Conservation (phyloP, 2,329 filamentous ascomycete species). For the Stagonosporopsis rhizophila region DNA sequence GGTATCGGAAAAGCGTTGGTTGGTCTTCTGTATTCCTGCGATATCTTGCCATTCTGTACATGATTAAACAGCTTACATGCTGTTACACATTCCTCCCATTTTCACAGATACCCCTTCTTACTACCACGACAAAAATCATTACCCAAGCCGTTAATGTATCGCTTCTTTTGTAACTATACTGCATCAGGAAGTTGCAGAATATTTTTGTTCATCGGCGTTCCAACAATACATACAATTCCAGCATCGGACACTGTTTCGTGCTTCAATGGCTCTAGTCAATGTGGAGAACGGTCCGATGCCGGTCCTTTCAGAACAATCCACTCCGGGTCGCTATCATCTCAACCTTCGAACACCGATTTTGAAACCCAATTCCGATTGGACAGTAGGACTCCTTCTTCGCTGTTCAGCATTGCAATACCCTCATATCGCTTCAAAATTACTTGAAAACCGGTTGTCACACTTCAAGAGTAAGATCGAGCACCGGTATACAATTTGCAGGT, state of each 20-base stretch:
- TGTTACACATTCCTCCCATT: conserved; percentile 5
- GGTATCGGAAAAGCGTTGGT: conserved; percentile 1
- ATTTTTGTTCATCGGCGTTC: background rate
- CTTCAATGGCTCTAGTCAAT: background rate
- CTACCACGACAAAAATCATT: conserved; percentile 6
- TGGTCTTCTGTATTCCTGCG: background rate
- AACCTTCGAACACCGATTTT: conserved; percentile 5
- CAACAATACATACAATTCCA: background rate
- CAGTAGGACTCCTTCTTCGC: background rate
- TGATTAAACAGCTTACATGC: conserved; percentile 4
- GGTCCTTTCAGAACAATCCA: background rate
- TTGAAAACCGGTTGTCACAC: background rate
- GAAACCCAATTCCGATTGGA: conserved; percentile 8
- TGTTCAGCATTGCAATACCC: background rate
- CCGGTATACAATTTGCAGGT: background rate
- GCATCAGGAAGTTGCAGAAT: background rate
- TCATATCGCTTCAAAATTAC: background rate
- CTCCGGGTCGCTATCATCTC: conserved; percentile 2
- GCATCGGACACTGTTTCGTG: background rate
- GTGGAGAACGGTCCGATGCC: conserved; percentile 12
- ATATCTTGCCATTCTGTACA: conserved; percentile 1
- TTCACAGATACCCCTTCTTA: conserved; percentile 21
- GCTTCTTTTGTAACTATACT: background rate
- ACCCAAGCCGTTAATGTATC: background rate
- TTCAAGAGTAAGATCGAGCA: background rate